Conservation (phyloP, 1,139 yeast genomes). For the Magnusiomyces paraingens region DNA sequence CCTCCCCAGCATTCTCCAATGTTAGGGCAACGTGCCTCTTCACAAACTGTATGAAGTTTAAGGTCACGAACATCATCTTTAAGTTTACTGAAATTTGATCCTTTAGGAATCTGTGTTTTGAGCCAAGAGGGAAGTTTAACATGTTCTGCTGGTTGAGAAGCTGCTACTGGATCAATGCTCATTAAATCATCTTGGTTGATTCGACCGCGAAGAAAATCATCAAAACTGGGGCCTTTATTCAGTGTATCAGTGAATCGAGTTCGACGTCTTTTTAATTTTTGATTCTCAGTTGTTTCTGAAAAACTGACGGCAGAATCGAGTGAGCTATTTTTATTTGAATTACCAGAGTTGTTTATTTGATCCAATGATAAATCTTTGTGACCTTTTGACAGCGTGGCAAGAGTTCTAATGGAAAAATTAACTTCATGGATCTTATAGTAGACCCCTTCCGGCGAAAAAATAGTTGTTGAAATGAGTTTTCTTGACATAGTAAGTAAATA, state of each 20-base stretch:
- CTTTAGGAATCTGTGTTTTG: conserved; percentile 92
- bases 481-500: no score
- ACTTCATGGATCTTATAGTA: no score
- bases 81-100: conserved; percentile 69
- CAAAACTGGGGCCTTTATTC: conserved; percentile 87
- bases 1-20: conserved; percentile 99
- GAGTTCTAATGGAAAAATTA: neutral
- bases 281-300: conserved; percentile 26
- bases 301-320: conserved; percentile 1
- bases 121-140: conserved; percentile 89
- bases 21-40: conserved; percentile 97
- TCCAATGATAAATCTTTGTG: neutral
- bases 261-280: conserved; percentile 39
- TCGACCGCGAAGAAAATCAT: conserved; percentile 76
- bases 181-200: conserved; percentile 48
- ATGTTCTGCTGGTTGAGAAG: conserved; percentile 46
- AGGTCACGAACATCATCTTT: conserved; percentile 84
- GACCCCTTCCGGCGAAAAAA: no score
- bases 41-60: conserved; percentile 91
- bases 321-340: conserved; percentile 6
- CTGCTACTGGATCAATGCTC: conserved; percentile 38
- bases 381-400: neutral
- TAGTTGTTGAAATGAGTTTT: no score
- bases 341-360: conserved; percentile 5
- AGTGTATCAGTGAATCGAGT: conserved; percentile 66